Evolutionary conservation across 2,329 filamentous ascomycete genomes (phyloP).

Genomic region (Immersiporthe knoxdaviesiana): DNA sequence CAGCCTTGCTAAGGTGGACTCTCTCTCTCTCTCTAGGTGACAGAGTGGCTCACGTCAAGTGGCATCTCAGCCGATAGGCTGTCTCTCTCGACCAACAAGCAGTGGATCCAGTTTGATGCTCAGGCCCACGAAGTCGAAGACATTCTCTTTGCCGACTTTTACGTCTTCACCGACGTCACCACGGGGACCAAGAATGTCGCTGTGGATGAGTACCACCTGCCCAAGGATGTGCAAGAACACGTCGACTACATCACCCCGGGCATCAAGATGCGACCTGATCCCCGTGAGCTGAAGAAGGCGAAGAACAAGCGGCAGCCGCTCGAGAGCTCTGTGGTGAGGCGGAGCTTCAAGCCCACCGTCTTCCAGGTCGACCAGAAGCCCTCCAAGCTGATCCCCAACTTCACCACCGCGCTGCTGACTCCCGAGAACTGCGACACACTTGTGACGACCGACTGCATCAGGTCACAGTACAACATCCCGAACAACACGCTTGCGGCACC

Average conservation of each 20-base stretch:
- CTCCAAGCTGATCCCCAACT: slow-evolving; percentile 7
- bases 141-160: slow-evolving; percentile 45
- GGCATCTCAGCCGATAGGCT: slow-evolving; percentile 32
- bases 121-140: slow-evolving; percentile 43
- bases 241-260: slow-evolving; percentile 59
- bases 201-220: slow-evolving; percentile 51
- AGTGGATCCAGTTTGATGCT: slow-evolving; percentile 50
- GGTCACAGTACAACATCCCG: slow-evolving; percentile 29
- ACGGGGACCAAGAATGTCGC: slow-evolving; percentile 43
- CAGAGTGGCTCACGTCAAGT: slow-evolving; percentile 40
- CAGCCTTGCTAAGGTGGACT: slow-evolving; percentile 36
- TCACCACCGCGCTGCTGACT: slow-evolving; percentile 15
- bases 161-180: slow-evolving; percentile 44
- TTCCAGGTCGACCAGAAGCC: neutral
- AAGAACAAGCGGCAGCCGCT: slow-evolving; percentile 16
- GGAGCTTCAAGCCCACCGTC: slow-evolving; percentile 18
- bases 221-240: slow-evolving; percentile 47
- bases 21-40: slow-evolving; percentile 23
- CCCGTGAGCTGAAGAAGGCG: slow-evolving; percentile 20
- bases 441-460: slow-evolving; percentile 31
- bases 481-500: slow-evolving; percentile 26
- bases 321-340: slow-evolving; percentile 12
- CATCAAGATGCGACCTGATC: slow-evolving; percentile 44
- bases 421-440: slow-evolving; percentile 26
- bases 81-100: slow-evolving; percentile 34